Conservation (phyloP, 225 moss, liverwort and hornwort genomes). For the Asterella californica region DNA sequence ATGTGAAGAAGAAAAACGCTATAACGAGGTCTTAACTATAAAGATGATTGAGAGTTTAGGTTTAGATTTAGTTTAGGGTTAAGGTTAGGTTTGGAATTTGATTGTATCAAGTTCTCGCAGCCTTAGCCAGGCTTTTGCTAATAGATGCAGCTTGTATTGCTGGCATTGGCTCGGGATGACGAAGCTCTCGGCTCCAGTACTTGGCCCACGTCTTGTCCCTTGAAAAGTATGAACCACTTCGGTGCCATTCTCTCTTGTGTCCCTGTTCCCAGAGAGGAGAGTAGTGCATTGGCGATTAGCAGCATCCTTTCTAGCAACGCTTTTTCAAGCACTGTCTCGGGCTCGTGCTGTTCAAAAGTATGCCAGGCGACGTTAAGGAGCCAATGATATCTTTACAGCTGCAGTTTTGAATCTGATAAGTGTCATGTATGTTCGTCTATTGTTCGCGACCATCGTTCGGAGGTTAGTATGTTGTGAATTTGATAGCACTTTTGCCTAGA, state of each 20-base stretch:
- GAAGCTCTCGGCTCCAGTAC: too few species aligned
- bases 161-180: too few species aligned
- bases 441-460: too few species aligned
- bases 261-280: background rate
- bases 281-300: background rate
- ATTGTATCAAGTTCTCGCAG: background rate
- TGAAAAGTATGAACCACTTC: too few species aligned
- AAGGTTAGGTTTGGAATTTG: background rate
- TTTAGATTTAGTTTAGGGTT: background rate
- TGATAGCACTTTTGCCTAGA: too few species aligned
- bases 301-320: background rate
- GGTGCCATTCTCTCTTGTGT: background rate
- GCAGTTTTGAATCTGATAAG: too few species aligned
- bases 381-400: too few species aligned
- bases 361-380: too few species aligned
- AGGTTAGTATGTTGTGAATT: too few species aligned
- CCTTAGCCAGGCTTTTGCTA: background rate
- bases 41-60: background rate
- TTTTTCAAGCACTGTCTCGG: background rate
- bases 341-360: background rate
- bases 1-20: slow-evolving; percentile 34
- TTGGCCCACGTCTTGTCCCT: too few species aligned
- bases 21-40: background rate
- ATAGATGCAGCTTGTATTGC: background rate
- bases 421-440: too few species aligned